Percentiles rank a stretch among this genome's conserved stretches.
These are phyloP conservation scores for Ganoderma sinense DNA, from an alignment of 1,284 basidiomycete species.

Conservation along the genomic window DNA sequence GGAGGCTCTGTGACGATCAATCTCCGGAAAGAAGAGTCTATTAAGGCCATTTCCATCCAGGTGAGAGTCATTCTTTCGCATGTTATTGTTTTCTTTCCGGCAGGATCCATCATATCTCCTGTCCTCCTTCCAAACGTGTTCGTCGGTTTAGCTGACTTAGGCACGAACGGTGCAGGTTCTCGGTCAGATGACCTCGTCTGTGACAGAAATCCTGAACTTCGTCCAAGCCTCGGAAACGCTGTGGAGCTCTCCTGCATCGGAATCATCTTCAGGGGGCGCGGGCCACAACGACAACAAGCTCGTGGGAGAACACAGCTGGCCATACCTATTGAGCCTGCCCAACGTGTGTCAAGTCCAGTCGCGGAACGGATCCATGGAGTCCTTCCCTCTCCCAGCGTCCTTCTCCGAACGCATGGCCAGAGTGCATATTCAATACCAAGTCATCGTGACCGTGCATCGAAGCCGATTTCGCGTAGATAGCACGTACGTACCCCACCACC, in stretches of 20 bases:
- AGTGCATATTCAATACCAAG: conserved; percentile 59
- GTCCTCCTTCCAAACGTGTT: not conserved
- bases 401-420: conserved; percentile 58
- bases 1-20: conserved; percentile 54
- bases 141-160: not conserved
- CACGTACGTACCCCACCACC: conserved; percentile 26
- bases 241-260: conserved; percentile 21
- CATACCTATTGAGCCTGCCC: conserved; percentile 54
- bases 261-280: conserved; percentile 5
- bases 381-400: conserved; percentile 50
- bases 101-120: not conserved
- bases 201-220: conserved; percentile 49
- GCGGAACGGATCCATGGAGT: conserved; percentile 16
- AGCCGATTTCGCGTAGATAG: conserved; percentile 35
- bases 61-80: conserved; percentile 37
- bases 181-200: conserved; percentile 41
- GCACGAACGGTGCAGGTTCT: conserved; percentile 25
- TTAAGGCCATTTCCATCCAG: conserved; percentile 52
- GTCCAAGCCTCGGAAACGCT: conserved; percentile 49
- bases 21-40: conserved; percentile 51
- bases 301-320: conserved; percentile 52
- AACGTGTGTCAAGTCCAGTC: conserved; percentile 36
- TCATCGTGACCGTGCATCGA: conserved; percentile 49
- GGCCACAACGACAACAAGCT: conserved; percentile 47
- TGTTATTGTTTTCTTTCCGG: not conserved